Evolutionary conservation across 164 flowering plant genomes (phyloP), one percentile per base, ranked within the genome.

Genomic region (Taxillus chinensis): DNA sequence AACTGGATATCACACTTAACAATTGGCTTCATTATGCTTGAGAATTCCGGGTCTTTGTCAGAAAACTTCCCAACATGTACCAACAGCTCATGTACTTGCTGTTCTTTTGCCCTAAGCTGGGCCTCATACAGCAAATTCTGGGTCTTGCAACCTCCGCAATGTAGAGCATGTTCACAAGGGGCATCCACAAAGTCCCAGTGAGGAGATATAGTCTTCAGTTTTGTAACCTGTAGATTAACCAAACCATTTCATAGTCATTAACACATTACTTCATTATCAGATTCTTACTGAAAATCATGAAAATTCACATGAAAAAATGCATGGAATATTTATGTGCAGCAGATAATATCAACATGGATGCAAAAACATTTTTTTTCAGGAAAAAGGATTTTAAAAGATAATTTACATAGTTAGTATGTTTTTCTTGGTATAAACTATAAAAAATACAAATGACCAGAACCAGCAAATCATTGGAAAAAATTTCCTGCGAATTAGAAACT

Each of bases 91-190:
- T 59, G 77, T 48, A 91, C 97, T 76, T 93, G 99, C 49, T 83
- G 79, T 64, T 89, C 96, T 73, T 93, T 93, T 0, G 86, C 84
- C 73, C 78, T 86, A 56, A 93, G 66, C 73, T 93, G 99, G 62
- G 99, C 96, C 60, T 82, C 89, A 65, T 93, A 93, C 53, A 77
- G 72, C 63, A 93, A 73, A 67, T 80, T 84, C 68, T 93, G 99
- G 39, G 93, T 87, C 67, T 86, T 90, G 66, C 99, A 93, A 53
- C 99, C 99, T 62, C 99, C 99, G 68, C 99, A 93, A 67, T 79
- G 69, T 8, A 81, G 70, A 39, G 99, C 96, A 78, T 89, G 83
- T 71, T 83, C 90, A 76, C 97, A 93, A 11, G 99, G 99, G 14
- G 99, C 96, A 62, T 69, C 81, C 53, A 93, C 96, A 59, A 50